Base-by-base conservation (phyloP, 1,284 basidiomycete species). In the Cutaneotrichosporon sp. region DNA sequence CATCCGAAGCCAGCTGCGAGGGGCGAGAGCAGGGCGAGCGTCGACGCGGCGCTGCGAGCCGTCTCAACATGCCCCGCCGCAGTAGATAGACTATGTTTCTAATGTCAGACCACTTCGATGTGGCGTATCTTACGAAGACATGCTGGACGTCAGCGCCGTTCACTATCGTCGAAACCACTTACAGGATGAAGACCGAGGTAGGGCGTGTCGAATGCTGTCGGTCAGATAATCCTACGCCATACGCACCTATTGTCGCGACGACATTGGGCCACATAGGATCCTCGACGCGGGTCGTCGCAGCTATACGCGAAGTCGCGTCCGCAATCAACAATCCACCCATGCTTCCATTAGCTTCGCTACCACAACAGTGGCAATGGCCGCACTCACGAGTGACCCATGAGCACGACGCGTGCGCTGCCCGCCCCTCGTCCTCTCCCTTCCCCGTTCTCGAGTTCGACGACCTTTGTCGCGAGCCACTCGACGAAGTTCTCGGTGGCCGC, bases 241-340 rank as follows among this genome's bases (percentile, higher is more conserved):
- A 60, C 64, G 49, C 49, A 71, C 67, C 70, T 11, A 73, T 49
- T 6, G 72, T 59, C 0, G 66, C 70, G 2, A 75, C 65, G 9
- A 75, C 61, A 17, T 64, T 64, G 1, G 74, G 74, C 74, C 74
- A 75, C 57, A 70, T 63, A n/a, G 62, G 61, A 34, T 67, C 66
- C 2, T 59, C 68, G 24, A 48, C 42, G 24, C 66, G 57, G 0
- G 68, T 69, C 46, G 62, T 66, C 16, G 37, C 77, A 19, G 83
- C 79, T 56, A 94, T 87, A 60, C 84, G 85, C 24, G 87, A 75
- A 20, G 91, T 76, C 1, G 88, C 82, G 64, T 97, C 92, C 2
- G 90, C 88, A 24, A 87, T 86, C 0, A 97, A 80, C 14, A 93
- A 75, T 3, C 90, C 90, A 12, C 90, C 90, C 90, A 94, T 94